A percentile compares a stretch with the other conserved stretches of the same genome.
Conservation (phyloP, 345 rosid genomes). For the Eucalyptus erythrocorys region DNA sequence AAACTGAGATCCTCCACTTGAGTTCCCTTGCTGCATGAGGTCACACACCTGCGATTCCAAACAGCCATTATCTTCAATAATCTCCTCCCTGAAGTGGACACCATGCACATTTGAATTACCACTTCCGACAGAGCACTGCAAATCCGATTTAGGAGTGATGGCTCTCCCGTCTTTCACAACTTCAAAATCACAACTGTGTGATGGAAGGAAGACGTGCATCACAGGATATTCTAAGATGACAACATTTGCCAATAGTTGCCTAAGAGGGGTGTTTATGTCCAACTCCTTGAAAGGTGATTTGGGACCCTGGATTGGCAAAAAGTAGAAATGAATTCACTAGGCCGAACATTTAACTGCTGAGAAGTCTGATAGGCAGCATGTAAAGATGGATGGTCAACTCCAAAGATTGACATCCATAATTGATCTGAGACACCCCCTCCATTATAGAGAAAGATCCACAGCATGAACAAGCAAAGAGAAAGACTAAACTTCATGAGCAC, state of each 20-base stretch:
- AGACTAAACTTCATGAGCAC: neutral
- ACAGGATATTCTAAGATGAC: constrained; percentile 77
- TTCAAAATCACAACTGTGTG: constrained; percentile 49
- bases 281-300: constrained; percentile 55
- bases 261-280: constrained; percentile 45
- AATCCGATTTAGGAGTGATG: constrained; percentile 1
- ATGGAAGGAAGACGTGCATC: constrained; percentile 75
- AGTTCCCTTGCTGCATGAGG: constrained; percentile 9
- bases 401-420: neutral
- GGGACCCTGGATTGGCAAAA: constrained; percentile 34
- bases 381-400: neutral
- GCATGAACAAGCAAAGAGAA: neutral
- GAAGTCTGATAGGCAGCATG: neutral
- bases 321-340: neutral
- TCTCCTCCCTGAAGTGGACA: constrained; percentile 51
- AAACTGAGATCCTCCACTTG: constrained; percentile 6
- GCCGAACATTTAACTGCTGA: neutral
- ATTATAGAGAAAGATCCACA: neutral
- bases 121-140: constrained; percentile 4
- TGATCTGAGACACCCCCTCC: neutral
- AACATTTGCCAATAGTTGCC: constrained; percentile 45
- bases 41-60: constrained; percentile 36
- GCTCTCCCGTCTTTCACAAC: constrained; percentile 21
- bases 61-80: constrained; percentile 32
- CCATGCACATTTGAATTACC: constrained; percentile 23